Conservation (phyloP, 208 protist species). For the Acanthamoeba triangularis region DNA sequence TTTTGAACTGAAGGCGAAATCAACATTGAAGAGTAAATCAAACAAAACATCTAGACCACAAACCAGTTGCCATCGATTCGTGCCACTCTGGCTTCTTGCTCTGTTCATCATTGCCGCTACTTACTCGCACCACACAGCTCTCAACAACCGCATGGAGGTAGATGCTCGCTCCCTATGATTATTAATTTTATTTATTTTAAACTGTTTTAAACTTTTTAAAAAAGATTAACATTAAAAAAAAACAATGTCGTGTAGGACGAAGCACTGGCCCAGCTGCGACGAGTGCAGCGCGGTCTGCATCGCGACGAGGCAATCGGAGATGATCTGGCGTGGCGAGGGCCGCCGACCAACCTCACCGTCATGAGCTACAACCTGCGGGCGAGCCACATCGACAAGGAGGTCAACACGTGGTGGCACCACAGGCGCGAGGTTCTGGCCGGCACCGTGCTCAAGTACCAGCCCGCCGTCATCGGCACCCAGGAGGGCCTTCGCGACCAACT, state of each 20-base stretch:
- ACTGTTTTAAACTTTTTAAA: too few relatives aligned
- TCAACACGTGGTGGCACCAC: slow-evolving; percentile 57
- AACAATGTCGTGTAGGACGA: not conserved
- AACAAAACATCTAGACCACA: too few relatives aligned
- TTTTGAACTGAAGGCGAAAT: too few relatives aligned
- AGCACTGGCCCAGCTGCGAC: not conserved
- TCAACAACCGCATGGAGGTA: too few relatives aligned
- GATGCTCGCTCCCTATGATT: too few relatives aligned
- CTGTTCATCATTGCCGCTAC: too few relatives aligned
- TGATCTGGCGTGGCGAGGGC: not conserved
- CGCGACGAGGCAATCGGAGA: not conserved
- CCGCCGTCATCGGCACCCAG: slow-evolving; percentile 8
- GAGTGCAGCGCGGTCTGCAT: not conserved
- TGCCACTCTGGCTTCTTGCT: too few relatives aligned
- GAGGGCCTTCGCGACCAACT: slow-evolving; percentile 1
- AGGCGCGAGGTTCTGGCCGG: not conserved
- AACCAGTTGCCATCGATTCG: too few relatives aligned
- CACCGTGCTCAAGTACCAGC: not conserved
- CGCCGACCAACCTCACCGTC: slow-evolving; percentile 3
- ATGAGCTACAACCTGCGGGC: slow-evolving; percentile 50
- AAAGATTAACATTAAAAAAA: too few relatives aligned
- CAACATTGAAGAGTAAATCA: too few relatives aligned
- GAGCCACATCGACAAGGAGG: not conserved
- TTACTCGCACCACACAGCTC: too few relatives aligned
- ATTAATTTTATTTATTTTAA: too few relatives aligned